Evolutionary conservation across 108 stramenopile species (phyloP).

Genomic region (Skeletonema costatum): DNA sequence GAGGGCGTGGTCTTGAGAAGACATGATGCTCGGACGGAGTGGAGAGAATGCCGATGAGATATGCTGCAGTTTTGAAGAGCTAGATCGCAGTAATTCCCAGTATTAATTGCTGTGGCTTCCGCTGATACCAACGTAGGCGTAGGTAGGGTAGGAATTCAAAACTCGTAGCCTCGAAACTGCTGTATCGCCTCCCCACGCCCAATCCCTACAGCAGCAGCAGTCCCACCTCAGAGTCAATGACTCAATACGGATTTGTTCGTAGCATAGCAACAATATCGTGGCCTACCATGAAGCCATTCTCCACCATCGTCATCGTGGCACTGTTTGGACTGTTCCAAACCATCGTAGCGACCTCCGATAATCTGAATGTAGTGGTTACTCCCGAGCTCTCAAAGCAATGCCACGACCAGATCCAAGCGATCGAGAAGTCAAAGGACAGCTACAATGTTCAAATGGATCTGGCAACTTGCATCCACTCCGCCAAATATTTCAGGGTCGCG

Average conservation of each 20-base stretch:
- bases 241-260: too few species aligned
- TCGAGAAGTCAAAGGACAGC: background rate
- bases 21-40: background rate
- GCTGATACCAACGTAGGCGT: too few species aligned
- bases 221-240: too few species aligned
- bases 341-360: background rate
- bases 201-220: too few species aligned
- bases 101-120: too few species aligned
- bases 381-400: background rate
- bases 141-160: too few species aligned
- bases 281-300: background rate
- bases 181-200: too few species aligned
- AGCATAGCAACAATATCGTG: too few species aligned
- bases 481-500: background rate
- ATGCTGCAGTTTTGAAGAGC: too few species aligned
- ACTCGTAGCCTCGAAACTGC: too few species aligned
- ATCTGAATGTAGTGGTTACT: background rate
- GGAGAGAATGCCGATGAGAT: too few species aligned
- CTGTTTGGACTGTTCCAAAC: background rate
- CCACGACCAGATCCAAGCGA: background rate
- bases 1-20: background rate
- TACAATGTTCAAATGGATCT: conserved; percentile 9
- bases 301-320: background rate
- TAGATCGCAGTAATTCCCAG: too few species aligned
- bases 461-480: conserved; percentile 16